These are phyloP conservation scores for Fusarium clavum DNA, from an alignment of 2,329 filamentous ascomycete genomes.

Conservation along the genomic window DNA sequence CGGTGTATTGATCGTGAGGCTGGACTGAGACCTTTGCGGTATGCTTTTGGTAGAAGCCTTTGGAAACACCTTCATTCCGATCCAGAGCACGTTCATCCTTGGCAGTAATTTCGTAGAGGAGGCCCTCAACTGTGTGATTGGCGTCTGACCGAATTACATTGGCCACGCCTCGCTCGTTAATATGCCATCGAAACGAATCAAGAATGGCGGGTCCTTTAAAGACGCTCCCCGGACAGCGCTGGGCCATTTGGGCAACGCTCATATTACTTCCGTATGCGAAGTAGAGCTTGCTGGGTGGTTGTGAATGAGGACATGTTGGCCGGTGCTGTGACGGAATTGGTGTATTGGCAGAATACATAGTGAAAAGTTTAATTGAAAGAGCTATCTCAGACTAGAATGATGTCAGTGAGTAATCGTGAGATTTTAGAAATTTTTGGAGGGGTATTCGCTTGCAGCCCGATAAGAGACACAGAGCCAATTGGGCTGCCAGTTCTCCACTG, in stretches of 20 bases:
- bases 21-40: background rate
- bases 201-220: constrained; percentile 14
- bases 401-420: background rate
- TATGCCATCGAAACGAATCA: constrained; percentile 3
- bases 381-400: background rate
- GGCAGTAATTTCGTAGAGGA: background rate
- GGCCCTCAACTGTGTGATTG: constrained; percentile 1
- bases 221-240: constrained; percentile 7
- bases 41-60: constrained; percentile 5
- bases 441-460: background rate
- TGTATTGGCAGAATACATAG: background rate
- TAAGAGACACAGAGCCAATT: background rate
- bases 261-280: constrained; percentile 15
- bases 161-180: constrained; percentile 9
- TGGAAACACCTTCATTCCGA: constrained; percentile 7
- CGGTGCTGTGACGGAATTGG: background rate
- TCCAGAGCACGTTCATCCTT: constrained; percentile 1
- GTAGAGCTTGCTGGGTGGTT: background rate
- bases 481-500: background rate
- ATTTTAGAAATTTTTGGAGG: background rate
- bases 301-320: background rate
- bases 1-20: background rate
- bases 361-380: background rate
- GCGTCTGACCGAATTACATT: background rate
- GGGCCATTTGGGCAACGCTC: constrained; percentile 13